Base-by-base conservation (phyloP, 768 basidiomycete species). In the Tephrocybe sp. region DNA sequence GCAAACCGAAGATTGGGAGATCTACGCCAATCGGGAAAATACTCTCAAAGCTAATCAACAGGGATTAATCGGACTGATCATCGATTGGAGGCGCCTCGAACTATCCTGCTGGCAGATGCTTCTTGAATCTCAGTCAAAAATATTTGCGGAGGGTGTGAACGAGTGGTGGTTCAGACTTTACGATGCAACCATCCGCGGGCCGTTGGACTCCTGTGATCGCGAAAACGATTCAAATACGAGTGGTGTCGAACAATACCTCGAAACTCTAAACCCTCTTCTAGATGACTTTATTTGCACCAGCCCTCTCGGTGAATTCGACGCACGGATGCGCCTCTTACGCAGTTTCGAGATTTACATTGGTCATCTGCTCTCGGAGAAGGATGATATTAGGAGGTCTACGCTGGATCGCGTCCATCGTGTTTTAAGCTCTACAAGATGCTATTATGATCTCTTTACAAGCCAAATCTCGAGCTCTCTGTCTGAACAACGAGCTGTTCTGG, bases 1-100 rank as follows among this genome's bases (percentile, higher is more conserved):
- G 40, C 89, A 96, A 53, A 92, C 82, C 19, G 90, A 94, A 44
- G 96, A 98, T 61, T 99, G 97, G 97, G 93, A 99, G 64, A 84
- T 84, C 57, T 98, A 89, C 62, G 87, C 96, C n/a, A 94, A 92
- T 68, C 77, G 83, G n/a, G 85, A 88, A 35, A 98, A 93, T 61
- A 85, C 85, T 34, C 77, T 99, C 56, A 82, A 79, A 60, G 45
- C 63, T 1, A 73, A 89, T 59, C 92, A 84, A 52, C 79, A 82
- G 21, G 74, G 74, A 3, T 64, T 97, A 19, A 87, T 81, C 9
- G 68, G 66, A 21, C 75, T 94, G 39, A 88, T 98, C 38, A 83
- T 99, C 40, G 79, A 83, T 9, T 98, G 97, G 97, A 77, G 97
- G 46, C 80, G 92, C 25, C 70, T 95, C 47, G 97, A 99, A 62